Evolutionary conservation across 768 basidiomycete genomes (phyloP).

Genomic region (Fomitopsis pulvina): DNA sequence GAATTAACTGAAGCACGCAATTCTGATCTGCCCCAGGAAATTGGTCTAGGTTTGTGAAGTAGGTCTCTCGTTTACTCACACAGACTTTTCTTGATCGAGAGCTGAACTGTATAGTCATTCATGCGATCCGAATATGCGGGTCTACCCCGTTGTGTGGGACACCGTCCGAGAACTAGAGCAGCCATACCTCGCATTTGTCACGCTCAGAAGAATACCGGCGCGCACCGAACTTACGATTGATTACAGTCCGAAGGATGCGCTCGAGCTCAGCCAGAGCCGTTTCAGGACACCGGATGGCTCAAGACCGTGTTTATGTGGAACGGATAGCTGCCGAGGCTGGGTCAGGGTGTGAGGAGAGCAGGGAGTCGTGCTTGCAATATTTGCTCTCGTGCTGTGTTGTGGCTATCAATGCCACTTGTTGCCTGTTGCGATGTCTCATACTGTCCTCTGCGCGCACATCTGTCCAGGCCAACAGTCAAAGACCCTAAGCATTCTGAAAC

Average conservation of each 20-base stretch:
- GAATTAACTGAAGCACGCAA: no score
- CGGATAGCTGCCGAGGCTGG: conserved; percentile 33
- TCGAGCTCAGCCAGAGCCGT: conserved; percentile 10
- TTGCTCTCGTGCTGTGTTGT: not conserved
- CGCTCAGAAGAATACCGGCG: conserved; percentile 39
- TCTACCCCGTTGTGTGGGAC: conserved; percentile 58
- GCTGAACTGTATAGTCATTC: conserved; percentile 45
- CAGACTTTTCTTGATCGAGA: not conserved
- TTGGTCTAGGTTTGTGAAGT: conserved; percentile 76
- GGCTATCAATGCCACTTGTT: not conserved
- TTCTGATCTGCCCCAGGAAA: conserved; percentile 40
- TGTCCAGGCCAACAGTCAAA: not conserved
- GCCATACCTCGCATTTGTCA: conserved; percentile 58
- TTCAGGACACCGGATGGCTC: conserved; percentile 22
- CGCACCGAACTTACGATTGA: conserved; percentile 57
- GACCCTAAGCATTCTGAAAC: not conserved
- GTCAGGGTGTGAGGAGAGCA: conserved; percentile 18
- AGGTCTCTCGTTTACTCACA: conserved; percentile 24
- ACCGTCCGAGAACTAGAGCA: conserved; percentile 45
- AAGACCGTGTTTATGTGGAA: conserved; percentile 32
- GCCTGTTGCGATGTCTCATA: not conserved
- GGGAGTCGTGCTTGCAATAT: not conserved
- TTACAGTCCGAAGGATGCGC: conserved; percentile 44
- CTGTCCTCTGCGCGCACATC: not conserved
- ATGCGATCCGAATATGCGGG: conserved; percentile 50